phyloP scores from a whole-genome alignment of 176 grass and related monocot genomes.

The Oryza punctata region DNA sequence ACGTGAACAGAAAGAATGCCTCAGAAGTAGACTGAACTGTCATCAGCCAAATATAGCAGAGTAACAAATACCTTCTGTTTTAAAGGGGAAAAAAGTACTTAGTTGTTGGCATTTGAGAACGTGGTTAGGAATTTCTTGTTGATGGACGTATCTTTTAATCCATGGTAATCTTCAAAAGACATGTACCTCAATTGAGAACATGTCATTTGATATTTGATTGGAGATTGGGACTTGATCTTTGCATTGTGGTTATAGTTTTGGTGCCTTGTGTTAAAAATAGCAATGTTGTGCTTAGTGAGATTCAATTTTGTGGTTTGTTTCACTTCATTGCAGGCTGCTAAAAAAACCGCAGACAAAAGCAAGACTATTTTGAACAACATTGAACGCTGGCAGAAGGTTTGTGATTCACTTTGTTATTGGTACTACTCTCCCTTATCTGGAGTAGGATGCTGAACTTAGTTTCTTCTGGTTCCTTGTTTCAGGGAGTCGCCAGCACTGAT shows the following conservation, averaged over 20 bases:
- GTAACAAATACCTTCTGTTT: not conserved
- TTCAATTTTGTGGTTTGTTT: constrained; percentile 26
- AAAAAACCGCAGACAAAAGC: constrained; percentile 84
- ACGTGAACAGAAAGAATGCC: not conserved
- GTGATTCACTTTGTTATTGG: constrained; percentile 42
- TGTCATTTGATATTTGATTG: not conserved
- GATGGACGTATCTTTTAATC: not conserved
- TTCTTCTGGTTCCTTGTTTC: constrained; percentile 53
- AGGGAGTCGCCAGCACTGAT: constrained; percentile 92
- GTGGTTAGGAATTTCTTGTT: constrained; percentile 5
- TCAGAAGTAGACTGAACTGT: not conserved
- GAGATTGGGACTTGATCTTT: not conserved
- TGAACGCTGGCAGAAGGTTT: constrained; percentile 98
- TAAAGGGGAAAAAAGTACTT: not conserved
- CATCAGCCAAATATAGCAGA: not conserved
- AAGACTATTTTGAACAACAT: constrained; percentile 84
- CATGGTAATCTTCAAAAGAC: not conserved
- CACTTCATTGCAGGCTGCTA: constrained; percentile 66
- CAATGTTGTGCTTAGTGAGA: not conserved
- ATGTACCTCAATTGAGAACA: not conserved
- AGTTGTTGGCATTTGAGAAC: constrained; percentile 11
- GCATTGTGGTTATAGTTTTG: constrained; percentile 1
- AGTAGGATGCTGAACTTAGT: constrained; percentile 31
- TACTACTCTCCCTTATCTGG: constrained; percentile 13
- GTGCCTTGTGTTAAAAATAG: constrained; percentile 4